Evolutionary conservation across 2,329 filamentous ascomycete species (phyloP).

Genomic region (Fusarium avenaceum): DNA sequence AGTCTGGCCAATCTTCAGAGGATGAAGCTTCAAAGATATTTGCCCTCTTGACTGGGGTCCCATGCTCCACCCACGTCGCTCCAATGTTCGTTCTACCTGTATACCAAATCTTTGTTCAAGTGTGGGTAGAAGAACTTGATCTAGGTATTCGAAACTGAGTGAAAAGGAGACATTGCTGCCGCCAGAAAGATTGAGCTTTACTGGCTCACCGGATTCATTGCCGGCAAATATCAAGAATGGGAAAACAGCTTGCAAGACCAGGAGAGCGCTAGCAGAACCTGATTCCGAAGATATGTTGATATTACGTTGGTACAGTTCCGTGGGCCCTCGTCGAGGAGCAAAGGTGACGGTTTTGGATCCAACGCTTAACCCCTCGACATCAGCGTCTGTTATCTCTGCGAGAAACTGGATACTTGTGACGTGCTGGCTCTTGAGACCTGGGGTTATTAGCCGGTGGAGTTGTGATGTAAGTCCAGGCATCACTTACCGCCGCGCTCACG

Average conservation of each 20-base stretch:
- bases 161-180: slow-evolving; percentile 72
- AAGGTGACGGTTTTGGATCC: slow-evolving; percentile 67
- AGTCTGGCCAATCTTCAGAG: slow-evolving; percentile 52
- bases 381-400: slow-evolving; percentile 64
- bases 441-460: slow-evolving; percentile 12
- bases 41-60: slow-evolving; percentile 59
- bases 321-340: slow-evolving; percentile 56
- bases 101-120: slow-evolving; percentile 66
- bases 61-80: slow-evolving; percentile 64
- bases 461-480: neutral
- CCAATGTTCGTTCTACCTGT: slow-evolving; percentile 60
- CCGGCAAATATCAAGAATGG: slow-evolving; percentile 70
- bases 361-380: slow-evolving; percentile 63
- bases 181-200: slow-evolving; percentile 66
- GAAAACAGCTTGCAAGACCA: slow-evolving; percentile 72
- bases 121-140: slow-evolving; percentile 70
- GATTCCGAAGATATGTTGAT: slow-evolving; percentile 65
- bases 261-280: slow-evolving; percentile 65
- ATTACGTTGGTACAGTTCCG: slow-evolving; percentile 57
- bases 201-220: slow-evolving; percentile 57
- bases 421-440: slow-evolving; percentile 73
- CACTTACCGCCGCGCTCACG: slow-evolving; percentile 54
- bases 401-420: slow-evolving; percentile 69
- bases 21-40: slow-evolving; percentile 59
- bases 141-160: slow-evolving; percentile 72